Conservation (phyloP, 306 rosid species). For the Echinosophora koreensis region DNA sequence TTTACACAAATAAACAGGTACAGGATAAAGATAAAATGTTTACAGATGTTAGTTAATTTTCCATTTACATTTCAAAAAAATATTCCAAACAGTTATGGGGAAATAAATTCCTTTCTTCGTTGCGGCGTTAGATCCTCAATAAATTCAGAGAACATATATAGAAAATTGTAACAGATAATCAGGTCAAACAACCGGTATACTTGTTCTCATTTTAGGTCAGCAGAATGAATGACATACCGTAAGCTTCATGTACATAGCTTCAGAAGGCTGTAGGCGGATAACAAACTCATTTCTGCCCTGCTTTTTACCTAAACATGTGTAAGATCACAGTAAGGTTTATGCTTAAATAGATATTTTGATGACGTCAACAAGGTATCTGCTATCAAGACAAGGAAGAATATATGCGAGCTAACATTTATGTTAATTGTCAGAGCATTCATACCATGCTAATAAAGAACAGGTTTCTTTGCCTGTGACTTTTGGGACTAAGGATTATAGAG, state of each 20-base stretch:
- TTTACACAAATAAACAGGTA: neutral
- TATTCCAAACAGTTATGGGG: neutral
- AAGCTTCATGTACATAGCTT: constrained; percentile 91
- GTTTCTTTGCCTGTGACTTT: neutral
- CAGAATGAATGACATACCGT: constrained; percentile 58
- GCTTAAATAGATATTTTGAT: constrained; percentile 16
- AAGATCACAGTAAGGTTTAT: constrained; percentile 5
- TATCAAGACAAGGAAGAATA: constrained; percentile 12
- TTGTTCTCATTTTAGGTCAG: constrained; percentile 13
- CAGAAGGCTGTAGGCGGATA: constrained; percentile 84
- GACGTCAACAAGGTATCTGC: neutral
- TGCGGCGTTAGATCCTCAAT: constrained; percentile 28
- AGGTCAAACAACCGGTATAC: constrained; percentile 31
- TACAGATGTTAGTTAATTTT: constrained; percentile 25
- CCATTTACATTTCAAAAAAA: neutral
- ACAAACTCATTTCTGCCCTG: constrained; percentile 94
- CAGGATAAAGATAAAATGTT: neutral
- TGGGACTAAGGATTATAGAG: constrained; percentile 5
- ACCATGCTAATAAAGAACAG: constrained; percentile 10
- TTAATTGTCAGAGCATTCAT: constrained; percentile 23
- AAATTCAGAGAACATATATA: constrained; percentile 1
- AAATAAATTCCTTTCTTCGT: neutral
- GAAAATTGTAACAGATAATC: constrained; percentile 11
- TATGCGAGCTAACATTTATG: neutral
- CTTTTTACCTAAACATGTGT: constrained; percentile 64